Evolutionary conservation across 306 rosid species (phyloP).

Genomic region (Inga leiocalycina): DNA sequence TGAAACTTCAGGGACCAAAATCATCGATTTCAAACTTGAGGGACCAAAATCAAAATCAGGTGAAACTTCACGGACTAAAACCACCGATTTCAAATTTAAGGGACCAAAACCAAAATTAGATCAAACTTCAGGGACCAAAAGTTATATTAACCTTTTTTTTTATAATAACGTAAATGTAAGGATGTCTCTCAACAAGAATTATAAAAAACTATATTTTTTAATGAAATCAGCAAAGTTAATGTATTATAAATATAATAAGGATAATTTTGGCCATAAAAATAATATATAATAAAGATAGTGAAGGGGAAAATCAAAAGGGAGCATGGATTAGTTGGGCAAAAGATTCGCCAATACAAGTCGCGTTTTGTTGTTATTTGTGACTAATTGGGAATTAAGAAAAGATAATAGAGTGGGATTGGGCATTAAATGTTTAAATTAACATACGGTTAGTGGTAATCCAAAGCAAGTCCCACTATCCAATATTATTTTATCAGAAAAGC

Average conservation of each 20-base stretch:
- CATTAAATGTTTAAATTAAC: neutral
- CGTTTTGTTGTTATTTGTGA: neutral
- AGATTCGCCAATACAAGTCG: neutral
- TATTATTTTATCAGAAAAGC: neutral
- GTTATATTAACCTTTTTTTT: too few relatives aligned
- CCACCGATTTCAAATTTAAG: too few relatives aligned
- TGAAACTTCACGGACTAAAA: too few relatives aligned
- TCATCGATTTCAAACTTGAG: too few relatives aligned
- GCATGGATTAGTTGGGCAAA: neutral
- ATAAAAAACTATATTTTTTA: neutral
- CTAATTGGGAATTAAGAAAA: neutral
- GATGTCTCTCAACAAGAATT: neutral
- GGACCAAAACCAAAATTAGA: too few relatives aligned
- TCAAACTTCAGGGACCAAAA: too few relatives aligned
- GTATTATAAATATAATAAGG: too few relatives aligned
- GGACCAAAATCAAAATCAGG: too few relatives aligned
- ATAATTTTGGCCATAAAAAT: too few relatives aligned
- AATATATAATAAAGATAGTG: neutral
- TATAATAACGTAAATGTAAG: neutral
- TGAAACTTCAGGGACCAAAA: too few relatives aligned
- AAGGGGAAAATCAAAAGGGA: neutral
- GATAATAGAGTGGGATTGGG: neutral
- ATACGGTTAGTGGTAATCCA: neutral
- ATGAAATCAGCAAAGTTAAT: neutral
- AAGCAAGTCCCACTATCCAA: neutral